phyloP scores from a whole-genome alignment of 2,329 filamentous ascomycete genomes.

The Thielaviopsis ethacetica region DNA sequence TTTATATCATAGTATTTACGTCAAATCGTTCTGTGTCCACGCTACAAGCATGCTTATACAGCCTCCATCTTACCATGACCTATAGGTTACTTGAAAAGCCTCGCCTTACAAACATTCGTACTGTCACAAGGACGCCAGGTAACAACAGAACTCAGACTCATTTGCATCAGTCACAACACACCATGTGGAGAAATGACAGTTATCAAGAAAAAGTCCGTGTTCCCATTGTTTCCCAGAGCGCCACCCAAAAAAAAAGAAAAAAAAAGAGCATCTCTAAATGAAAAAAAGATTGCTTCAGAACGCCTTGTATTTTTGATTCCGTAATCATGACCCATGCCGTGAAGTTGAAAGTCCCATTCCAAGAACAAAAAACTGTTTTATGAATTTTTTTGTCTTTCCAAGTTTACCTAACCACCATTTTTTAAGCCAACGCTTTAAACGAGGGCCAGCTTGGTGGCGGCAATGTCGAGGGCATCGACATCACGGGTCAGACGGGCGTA shows the following conservation, averaged over 20 bases:
- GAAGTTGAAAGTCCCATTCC: slow-evolving; percentile 9
- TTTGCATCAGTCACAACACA: background rate
- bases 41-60: background rate
- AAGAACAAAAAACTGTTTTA: slow-evolving; percentile 11
- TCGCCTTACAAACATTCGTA: background rate
- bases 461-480: slow-evolving; percentile 97
- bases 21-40: background rate
- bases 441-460: slow-evolving; percentile 95
- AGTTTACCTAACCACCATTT: slow-evolving; percentile 8
- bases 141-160: background rate
- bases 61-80: too few relatives aligned
- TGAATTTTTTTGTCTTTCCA: slow-evolving; percentile 8
- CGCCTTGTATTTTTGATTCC: slow-evolving; percentile 12
- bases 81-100: background rate
- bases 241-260: slow-evolving; percentile 20
- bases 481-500: slow-evolving; percentile 90
- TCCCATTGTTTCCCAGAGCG: slow-evolving; percentile 23
- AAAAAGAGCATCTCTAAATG: slow-evolving; percentile 2
- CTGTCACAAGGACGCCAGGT: background rate
- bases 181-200: slow-evolving; percentile 3
- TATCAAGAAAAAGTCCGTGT: slow-evolving; percentile 22
- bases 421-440: slow-evolving; percentile 46
- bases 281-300: slow-evolving; percentile 10
- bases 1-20: background rate
- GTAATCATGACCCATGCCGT: slow-evolving; percentile 9